phyloP scores from a whole-genome alignment of 73 alveolate species.

The Tetrahymena elliotti region DNA sequence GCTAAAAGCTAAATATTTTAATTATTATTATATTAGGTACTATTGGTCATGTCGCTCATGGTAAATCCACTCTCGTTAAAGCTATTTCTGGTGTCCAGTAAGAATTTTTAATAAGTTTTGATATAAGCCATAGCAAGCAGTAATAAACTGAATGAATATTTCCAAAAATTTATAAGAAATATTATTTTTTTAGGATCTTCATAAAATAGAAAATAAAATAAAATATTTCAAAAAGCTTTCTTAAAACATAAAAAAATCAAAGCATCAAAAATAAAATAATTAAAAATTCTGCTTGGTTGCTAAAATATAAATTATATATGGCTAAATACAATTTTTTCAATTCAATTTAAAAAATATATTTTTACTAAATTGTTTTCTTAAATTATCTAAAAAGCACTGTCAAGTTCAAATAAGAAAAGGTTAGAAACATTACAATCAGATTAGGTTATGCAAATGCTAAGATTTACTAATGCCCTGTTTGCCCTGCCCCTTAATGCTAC shows the following conservation, averaged over 20 bases:
- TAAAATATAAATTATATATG: no score
- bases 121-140: neutral
- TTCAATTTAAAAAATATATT: no score
- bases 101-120: neutral
- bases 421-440: conserved; percentile 96
- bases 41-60: conserved; percentile 99
- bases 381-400: conserved; percentile 48
- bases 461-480: conserved; percentile 91
- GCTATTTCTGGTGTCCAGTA: conserved; percentile 54
- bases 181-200: neutral
- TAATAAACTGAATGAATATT: neutral
- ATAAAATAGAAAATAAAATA: no score
- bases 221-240: neutral
- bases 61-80: conserved; percentile 97
- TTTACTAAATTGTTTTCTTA: neutral
- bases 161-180: no score
- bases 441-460: conserved; percentile 99
- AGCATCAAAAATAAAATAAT: neutral
- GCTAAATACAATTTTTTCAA: neutral
- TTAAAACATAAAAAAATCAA: no score
- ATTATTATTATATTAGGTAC: conserved; percentile 65
- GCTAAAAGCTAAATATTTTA: neutral
- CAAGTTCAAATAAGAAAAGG: conserved; percentile 72
- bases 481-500: conserved; percentile 93
- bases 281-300: no score